These are phyloP conservation scores for Atkinsonella texensis DNA, from an alignment of 2,329 filamentous ascomycete genomes.

Conservation along the genomic window DNA sequence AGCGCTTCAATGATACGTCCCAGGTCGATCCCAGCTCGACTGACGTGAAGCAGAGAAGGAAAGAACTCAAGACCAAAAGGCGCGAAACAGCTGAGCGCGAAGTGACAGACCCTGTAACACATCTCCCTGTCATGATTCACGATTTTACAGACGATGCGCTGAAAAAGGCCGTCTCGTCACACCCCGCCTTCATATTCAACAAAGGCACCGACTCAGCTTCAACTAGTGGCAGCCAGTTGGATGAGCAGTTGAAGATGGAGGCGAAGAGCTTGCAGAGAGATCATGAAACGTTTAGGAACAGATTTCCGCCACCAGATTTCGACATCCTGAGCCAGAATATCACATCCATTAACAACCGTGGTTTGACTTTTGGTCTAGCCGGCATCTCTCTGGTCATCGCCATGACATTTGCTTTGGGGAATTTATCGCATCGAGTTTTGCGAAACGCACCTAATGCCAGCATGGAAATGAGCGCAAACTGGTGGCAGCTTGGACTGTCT, in stretches of 20 bases:
- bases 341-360: conserved; percentile 18
- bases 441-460: neutral
- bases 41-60: conserved; percentile 35
- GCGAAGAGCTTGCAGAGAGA: conserved; percentile 22
- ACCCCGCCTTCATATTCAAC: conserved; percentile 22
- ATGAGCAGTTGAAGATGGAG: conserved; percentile 25
- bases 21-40: conserved; percentile 23
- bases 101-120: conserved; percentile 62
- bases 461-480: conserved; percentile 14
- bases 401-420: neutral
- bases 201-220: conserved; percentile 26
- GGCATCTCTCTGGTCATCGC: conserved; percentile 17
- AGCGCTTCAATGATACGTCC: conserved; percentile 22
- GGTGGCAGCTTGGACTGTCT: conserved; percentile 10
- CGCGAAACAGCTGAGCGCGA: conserved; percentile 39
- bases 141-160: conserved; percentile 56
- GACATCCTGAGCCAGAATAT: conserved; percentile 26
- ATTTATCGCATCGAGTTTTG: neutral
- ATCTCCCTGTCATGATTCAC: conserved; percentile 55
- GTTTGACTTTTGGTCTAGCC: conserved; percentile 24
- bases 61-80: conserved; percentile 33
- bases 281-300: conserved; percentile 27
- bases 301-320: conserved; percentile 38
- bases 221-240: conserved; percentile 26
- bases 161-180: conserved; percentile 18